These are phyloP conservation scores for Avicennia marina DNA, from an alignment of 257 asterid genomes.

Conservation along the genomic window DNA sequence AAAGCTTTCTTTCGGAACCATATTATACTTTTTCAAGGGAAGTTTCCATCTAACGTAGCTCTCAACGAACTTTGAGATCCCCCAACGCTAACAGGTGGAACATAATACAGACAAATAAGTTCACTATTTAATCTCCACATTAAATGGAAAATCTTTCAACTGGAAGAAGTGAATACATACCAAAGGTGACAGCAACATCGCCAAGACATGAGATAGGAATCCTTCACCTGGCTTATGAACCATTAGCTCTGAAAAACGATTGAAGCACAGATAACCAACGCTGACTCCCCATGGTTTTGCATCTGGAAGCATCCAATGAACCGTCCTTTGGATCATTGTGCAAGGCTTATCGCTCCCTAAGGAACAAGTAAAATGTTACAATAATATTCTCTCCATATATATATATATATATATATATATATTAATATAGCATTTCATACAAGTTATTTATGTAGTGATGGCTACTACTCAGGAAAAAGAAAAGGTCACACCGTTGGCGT, in stretches of 20 bases:
- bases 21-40: conserved; percentile 14
- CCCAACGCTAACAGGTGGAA: conserved; percentile 38
- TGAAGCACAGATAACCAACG: not conserved
- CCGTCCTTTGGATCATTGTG: not conserved
- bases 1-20: conserved; percentile 50
- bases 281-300: not conserved
- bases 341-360: not conserved
- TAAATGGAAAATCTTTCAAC: no score
- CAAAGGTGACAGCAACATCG: conserved; percentile 41
- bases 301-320: not conserved
- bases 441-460: no score
- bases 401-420: no score
- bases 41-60: conserved; percentile 26
- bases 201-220: conserved; percentile 33
- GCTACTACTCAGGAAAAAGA: not conserved
- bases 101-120: not conserved
- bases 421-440: no score
- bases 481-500: conserved; percentile 24
- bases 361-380: no score
- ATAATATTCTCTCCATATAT: no score
- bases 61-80: conserved; percentile 36
- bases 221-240: conserved; percentile 50
- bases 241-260: conserved; percentile 41
- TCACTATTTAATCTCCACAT: not conserved
- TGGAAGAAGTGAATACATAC: conserved; percentile 26